phyloP scores from a whole-genome alignment of 2,329 filamentous ascomycete genomes.

The Diaporthe helianthi region DNA sequence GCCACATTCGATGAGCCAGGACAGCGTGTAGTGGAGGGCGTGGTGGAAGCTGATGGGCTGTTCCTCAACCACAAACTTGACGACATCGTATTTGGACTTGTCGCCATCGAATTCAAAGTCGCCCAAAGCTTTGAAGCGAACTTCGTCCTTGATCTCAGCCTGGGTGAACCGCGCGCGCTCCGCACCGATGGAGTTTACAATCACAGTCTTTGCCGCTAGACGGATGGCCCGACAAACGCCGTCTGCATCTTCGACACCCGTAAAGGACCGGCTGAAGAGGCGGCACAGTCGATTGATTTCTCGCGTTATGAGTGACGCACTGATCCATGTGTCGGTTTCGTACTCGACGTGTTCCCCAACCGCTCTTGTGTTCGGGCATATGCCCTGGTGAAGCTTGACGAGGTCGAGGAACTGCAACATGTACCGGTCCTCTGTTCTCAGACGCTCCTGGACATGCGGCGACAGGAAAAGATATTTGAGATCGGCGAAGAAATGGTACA shows the following conservation, averaged over 20 bases:
- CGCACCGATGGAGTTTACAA: constrained; percentile 87
- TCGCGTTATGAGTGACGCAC: constrained; percentile 88
- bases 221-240: constrained; percentile 75
- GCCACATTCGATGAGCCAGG: constrained; percentile 92
- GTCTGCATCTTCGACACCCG: constrained; percentile 70
- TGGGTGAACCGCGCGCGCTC: constrained; percentile 86
- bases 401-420: constrained; percentile 94
- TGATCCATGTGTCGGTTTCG: constrained; percentile 98
- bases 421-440: constrained; percentile 85
- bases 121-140: constrained; percentile 78
- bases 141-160: constrained; percentile 85
- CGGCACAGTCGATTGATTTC: constrained; percentile 94
- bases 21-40: constrained; percentile 92
- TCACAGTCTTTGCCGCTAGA: constrained; percentile 80
- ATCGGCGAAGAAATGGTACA: constrained; percentile 98
- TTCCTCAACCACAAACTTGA: constrained; percentile 87
- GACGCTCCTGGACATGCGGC: constrained; percentile 83
- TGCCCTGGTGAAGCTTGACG: constrained; percentile 94
- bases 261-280: constrained; percentile 87
- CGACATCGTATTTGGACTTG: constrained; percentile 67
- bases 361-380: constrained; percentile 91
- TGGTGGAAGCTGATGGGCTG: constrained; percentile 97
- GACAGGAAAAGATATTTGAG: constrained; percentile 90
- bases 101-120: constrained; percentile 81
- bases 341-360: constrained; percentile 97